Evolutionary conservation across 2,329 filamentous ascomycete genomes (phyloP), one percentile per base, ranked within the genome.

Genomic region (Stylonectria norvegica): DNA sequence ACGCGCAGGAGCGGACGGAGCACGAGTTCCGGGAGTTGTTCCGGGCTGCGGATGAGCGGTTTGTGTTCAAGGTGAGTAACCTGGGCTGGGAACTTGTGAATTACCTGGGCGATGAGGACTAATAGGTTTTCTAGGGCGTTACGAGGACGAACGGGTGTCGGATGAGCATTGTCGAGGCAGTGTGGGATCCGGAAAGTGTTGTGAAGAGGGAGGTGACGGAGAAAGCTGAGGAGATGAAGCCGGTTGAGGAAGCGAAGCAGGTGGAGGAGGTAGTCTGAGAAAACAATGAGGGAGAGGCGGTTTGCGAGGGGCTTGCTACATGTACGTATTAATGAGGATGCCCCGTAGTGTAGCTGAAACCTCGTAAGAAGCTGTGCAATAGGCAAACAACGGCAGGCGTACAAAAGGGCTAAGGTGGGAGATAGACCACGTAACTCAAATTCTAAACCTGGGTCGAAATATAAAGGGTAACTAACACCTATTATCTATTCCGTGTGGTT

Each of bases 1-100:
- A 78, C 46, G 67, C 73, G 3, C 68, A 73, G 50, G 75, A 78
- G 58, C 64, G 75, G 7, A 62, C 63, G 3, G 67, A 71, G 44
- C 53, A 57, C 5, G 72, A 75, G 45, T 78, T 75, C 42, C 50
- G 56, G 20, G 57, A 60, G 9, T 46, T 78, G 8, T 77, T 78
- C 46, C 53, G 48, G 36, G 52, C 58, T 22, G 70, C 67, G 2
- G 66, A 71, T 39, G 47, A 59, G 15, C 54, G 70, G 1, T 75
- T 74, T 43, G 53, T 61, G 1, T 73, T 75, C 40, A 62, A 65
- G 55, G 70, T 64, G 43, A 10, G 14, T 15, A 5, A 2, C 1
- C 25, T 7, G 22, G 12, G 22, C 22, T 7, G 7, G 12, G 22
- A 25, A 12, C 22, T 25, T 7, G 22, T 7, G 7, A 12, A 25